Evolutionary conservation across 1,284 basidiomycete genomes (phyloP).

Genomic region (Cronartium ribicola): DNA sequence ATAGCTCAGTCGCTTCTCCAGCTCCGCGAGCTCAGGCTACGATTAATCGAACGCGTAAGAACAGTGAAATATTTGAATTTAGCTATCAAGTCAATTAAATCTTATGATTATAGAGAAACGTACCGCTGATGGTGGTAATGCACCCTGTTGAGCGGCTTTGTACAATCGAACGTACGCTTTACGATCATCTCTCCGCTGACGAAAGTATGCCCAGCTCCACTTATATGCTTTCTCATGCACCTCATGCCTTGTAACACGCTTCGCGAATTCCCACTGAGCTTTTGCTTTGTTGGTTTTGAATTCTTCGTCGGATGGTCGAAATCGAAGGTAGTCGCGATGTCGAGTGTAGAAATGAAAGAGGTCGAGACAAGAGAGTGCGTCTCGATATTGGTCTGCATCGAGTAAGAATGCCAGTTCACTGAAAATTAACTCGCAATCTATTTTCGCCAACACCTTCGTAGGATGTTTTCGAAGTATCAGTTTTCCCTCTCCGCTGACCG

Average conservation of each 20-base stretch:
- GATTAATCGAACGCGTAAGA: neutral
- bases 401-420: constrained; percentile 90
- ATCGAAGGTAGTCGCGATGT: constrained; percentile 78
- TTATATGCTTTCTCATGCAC: constrained; percentile 76
- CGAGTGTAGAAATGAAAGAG: constrained; percentile 96
- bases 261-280: constrained; percentile 76
- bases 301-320: constrained; percentile 60
- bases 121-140: neutral
- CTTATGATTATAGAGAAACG: neutral
- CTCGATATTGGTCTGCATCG: constrained; percentile 92
- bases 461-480: constrained; percentile 77
- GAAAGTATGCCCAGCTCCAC: constrained; percentile 92
- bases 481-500: constrained; percentile 90
- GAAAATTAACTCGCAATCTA: constrained; percentile 84
- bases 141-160: constrained; percentile 55
- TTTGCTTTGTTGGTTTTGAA: constrained; percentile 64
- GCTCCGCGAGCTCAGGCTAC: constrained; percentile 58
- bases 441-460: constrained; percentile 70
- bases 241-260: constrained; percentile 73
- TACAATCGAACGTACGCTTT: constrained; percentile 77
- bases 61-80: neutral
- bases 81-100: neutral
- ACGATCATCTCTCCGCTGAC: constrained; percentile 80
- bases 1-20: constrained; percentile 82
- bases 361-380: constrained; percentile 86